Conservation (phyloP, 495 filamentous ascomycete genomes). For the Daldinia childiae region DNA sequence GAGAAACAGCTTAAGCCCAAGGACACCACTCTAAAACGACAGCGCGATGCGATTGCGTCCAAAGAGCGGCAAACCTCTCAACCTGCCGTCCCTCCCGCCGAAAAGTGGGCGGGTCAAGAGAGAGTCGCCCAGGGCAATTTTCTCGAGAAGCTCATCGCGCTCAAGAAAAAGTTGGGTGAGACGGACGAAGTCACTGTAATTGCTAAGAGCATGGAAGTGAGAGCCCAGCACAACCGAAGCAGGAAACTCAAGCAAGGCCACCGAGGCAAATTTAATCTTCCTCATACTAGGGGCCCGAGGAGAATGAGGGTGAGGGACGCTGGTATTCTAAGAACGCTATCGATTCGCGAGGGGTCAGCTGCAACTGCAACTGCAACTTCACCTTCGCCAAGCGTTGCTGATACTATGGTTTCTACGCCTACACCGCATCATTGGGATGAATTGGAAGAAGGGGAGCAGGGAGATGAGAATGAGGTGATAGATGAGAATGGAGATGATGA, state of each 20-base stretch:
- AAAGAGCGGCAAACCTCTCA: conserved; percentile 4
- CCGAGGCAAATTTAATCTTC: conserved; percentile 31
- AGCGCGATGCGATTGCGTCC: conserved; percentile 1
- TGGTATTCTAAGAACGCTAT: conserved; percentile 18
- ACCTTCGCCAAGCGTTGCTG: not conserved
- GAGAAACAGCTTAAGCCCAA: conserved; percentile 47
- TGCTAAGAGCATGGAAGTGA: conserved; percentile 49
- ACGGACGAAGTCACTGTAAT: conserved; percentile 62
- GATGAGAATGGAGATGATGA: conserved; percentile 28
- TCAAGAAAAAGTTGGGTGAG: conserved; percentile 65
- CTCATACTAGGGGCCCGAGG: conserved; percentile 8
- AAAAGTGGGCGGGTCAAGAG: conserved; percentile 28
- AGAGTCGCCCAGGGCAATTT: conserved; percentile 57
- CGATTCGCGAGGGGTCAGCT: conserved; percentile 10
- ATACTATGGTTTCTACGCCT: conserved; percentile 37
- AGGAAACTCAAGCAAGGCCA: conserved; percentile 42
- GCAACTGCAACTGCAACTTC: not conserved
- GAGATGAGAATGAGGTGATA: conserved; percentile 22
- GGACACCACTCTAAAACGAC: conserved; percentile 6
- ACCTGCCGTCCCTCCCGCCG: conserved; percentile 34
- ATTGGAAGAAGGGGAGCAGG: conserved; percentile 31
- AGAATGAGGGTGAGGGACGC: conserved; percentile 11
- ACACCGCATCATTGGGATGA: conserved; percentile 47
- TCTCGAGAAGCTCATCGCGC: conserved; percentile 55
- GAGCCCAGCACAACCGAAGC: conserved; percentile 46